Evolutionary conservation across 257 asterid species (phyloP), one percentile per base, ranked within the genome.

Genomic region (Solanum etuberosum): DNA sequence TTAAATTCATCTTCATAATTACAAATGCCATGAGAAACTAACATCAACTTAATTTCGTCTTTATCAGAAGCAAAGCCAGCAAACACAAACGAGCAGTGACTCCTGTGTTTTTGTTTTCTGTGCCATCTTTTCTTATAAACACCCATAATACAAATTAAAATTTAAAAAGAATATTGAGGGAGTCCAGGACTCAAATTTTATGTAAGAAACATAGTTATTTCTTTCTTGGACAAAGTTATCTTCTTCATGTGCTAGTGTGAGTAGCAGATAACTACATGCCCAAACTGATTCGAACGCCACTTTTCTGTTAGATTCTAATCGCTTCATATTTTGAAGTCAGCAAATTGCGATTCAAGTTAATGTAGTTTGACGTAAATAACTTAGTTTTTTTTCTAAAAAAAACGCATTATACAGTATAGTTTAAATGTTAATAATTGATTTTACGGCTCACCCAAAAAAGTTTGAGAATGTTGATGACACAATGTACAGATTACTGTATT

Each of bases 11-110:
- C 67, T 27, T 25, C 7, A 9, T 29, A 15, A 16, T 25, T 43
- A 61, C 84, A 78, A 74, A 70, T 76, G 35, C 83, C 54, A 76
- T 76, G 83, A n/a, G 21, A 23, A 76, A 73, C 54, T 21, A 37
- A 73, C 1, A 21, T 72, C 48, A 34, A n/a, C 83, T 38, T 37
- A 23, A 32, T 70, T 70, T 70, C 13, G 38, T 31, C n/a, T 18
- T 68, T 32, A 68, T 14, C 38, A 70, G 77, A 31, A 70, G 40
- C 40, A 70, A 70, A 70, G 37, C 77, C 34, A 70, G n/a, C 77
- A 70, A 70, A 68, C 16, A 6, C 32, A 7, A 20, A 11, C 46
- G 35, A 9, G 9, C 46, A 7, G 29, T 4, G 80, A 9, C 80
- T 37, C 51, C 20, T 35, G 51, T 37, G 0, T 11, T 35, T 73